Conservation (phyloP, 176 grass and related monocot species). For the barley (Hordeum vulgare) region DNA sequence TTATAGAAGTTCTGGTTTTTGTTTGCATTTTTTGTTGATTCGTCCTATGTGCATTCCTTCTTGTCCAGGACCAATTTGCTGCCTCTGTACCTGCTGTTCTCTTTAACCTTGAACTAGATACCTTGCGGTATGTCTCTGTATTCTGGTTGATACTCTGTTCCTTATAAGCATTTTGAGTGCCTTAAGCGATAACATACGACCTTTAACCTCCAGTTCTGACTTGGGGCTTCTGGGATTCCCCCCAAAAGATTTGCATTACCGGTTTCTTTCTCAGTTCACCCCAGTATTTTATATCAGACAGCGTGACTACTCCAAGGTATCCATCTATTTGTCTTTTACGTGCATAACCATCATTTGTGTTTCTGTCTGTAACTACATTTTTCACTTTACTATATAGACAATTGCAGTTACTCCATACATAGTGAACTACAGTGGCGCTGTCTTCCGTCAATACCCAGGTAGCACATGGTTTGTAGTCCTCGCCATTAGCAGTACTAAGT, state of each 20-base stretch:
- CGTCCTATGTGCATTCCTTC: not conserved
- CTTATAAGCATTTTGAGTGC: not conserved
- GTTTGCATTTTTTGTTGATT: not conserved
- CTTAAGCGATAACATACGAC: not conserved
- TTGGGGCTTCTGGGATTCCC: slow-evolving; percentile 93
- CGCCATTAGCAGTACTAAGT: not conserved
- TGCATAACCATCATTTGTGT: slow-evolving; percentile 3
- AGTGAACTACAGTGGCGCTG: slow-evolving; percentile 82
- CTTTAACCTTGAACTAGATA: slow-evolving; percentile 96
- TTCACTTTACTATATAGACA: slow-evolving; percentile 46
- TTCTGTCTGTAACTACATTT: slow-evolving; percentile 23
- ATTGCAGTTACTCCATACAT: slow-evolving; percentile 81
- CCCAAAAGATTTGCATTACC: slow-evolving; percentile 87
- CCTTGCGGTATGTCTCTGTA: slow-evolving; percentile 58
- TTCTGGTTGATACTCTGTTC: not conserved
- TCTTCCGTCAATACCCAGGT: slow-evolving; percentile 97
- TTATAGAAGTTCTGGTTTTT: not conserved
- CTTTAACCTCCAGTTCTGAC: slow-evolving; percentile 61
- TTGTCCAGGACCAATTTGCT: slow-evolving; percentile 81
- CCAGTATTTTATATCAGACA: slow-evolving; percentile 95
- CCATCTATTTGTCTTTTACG: not conserved
- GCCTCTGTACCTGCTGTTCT: slow-evolving; percentile 64
- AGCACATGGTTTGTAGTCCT: not conserved
- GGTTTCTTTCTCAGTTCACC: slow-evolving; percentile 90
- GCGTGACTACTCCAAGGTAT: slow-evolving; percentile 95